phyloP scores from a whole-genome alignment of 495 filamentous ascomycete genomes.

The Annulohypoxylon bovei region DNA sequence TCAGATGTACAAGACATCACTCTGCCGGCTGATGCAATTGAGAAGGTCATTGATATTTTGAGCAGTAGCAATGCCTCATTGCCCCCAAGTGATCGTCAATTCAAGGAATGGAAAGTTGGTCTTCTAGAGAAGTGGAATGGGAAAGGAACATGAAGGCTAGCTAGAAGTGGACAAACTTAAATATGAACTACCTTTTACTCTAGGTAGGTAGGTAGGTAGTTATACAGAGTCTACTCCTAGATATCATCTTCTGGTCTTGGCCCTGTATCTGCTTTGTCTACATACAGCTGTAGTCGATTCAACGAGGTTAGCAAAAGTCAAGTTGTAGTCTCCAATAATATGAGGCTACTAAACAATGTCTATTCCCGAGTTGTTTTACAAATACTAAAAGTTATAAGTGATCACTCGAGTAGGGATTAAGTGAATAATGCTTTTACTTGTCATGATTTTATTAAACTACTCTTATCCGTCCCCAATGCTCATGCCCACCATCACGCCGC shows the following conservation, averaged over 20 bases:
- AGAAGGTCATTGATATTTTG: slow-evolving; percentile 55
- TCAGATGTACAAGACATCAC: slow-evolving; percentile 72
- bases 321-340: not conserved
- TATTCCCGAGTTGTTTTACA: too few species aligned
- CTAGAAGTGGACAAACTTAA: not conserved
- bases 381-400: too few species aligned
- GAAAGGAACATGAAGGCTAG: not conserved
- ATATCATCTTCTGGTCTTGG: too few species aligned
- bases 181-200: not conserved
- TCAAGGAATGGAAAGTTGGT: slow-evolving; percentile 74
- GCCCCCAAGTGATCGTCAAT: slow-evolving; percentile 63
- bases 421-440: not conserved
- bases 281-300: too few species aligned
- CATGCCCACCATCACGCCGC: not conserved
- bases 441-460: not conserved
- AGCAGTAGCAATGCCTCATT: slow-evolving; percentile 62
- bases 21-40: slow-evolving; percentile 62
- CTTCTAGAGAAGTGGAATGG: slow-evolving; percentile 61
- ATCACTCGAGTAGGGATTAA: not conserved
- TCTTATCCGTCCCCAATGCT: slow-evolving; percentile 4
- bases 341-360: too few species aligned
- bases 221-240: too few species aligned
- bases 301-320: not conserved
- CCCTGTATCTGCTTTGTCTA: too few species aligned
- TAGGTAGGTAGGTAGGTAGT: not conserved